phyloP scores from a whole-genome alignment of 371 early-diverging fungal species.

The Sporodiniella umbellata region DNA sequence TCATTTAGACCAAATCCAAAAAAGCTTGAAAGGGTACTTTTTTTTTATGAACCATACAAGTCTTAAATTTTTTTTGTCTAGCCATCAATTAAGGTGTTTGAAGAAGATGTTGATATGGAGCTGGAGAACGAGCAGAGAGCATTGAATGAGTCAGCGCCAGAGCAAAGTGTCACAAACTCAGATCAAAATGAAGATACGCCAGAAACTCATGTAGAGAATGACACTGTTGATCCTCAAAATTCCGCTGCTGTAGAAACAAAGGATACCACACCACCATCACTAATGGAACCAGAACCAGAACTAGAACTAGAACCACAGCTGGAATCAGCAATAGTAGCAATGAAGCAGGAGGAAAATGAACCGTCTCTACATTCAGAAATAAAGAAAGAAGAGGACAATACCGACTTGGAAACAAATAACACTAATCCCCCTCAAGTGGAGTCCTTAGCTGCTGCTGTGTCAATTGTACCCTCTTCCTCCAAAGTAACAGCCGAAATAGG shows the following conservation, averaged over 20 bases:
- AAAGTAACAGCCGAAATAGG: conserved; percentile 44
- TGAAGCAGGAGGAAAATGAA: no score
- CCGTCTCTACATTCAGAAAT: no score
- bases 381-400: neutral
- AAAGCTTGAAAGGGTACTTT: conserved; percentile 33
- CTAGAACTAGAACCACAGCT: no score
- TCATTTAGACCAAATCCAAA: conserved; percentile 13
- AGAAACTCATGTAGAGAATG: no score
- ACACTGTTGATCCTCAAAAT: no score
- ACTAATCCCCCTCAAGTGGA: conserved; percentile 2
- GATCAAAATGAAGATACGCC: no score
- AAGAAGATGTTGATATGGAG: conserved; percentile 69
- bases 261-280: neutral
- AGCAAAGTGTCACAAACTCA: no score
- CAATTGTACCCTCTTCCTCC: conserved; percentile 1
- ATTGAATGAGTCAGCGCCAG: neutral
- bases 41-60: no score
- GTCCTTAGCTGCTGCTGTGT: conserved; percentile 29
- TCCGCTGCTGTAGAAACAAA: neutral
- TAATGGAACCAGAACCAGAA: no score
- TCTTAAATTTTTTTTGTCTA: no score
- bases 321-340: neutral
- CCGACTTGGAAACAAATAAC: neutral
- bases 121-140: conserved; percentile 16
- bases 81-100: conserved; percentile 70